These are phyloP conservation scores for Pilasporangium apinafurcum DNA, from an alignment of 352 stramenopile species.

Conservation along the genomic window DNA sequence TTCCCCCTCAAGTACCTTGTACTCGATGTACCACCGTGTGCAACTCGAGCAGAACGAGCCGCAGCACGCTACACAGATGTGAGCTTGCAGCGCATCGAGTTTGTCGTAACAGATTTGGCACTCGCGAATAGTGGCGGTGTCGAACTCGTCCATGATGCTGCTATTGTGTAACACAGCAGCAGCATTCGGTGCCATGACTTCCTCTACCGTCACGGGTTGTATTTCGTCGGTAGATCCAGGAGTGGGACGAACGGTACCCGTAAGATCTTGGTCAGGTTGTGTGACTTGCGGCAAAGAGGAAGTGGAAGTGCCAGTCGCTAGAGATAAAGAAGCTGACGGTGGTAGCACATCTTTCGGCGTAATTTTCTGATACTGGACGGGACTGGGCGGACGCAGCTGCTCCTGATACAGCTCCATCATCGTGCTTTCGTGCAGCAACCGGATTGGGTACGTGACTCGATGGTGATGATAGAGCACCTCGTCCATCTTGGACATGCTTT, in stretches of 20 bases:
- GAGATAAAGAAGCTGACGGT: slow-evolving; percentile 4
- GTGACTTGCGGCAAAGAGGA: no score
- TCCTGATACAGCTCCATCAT: slow-evolving; percentile 38
- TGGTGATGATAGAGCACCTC: no score
- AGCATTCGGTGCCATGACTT: slow-evolving; percentile 2
- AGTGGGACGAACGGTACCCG: no score
- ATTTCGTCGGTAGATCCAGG: no score
- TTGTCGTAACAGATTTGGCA: slow-evolving; percentile 78
- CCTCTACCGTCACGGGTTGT: slow-evolving; percentile 9
- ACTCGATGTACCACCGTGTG: slow-evolving; percentile 67
- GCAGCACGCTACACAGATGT: slow-evolving; percentile 39
- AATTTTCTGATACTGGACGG: no score
- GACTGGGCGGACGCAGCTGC: slow-evolving; percentile 17
- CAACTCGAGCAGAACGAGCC: slow-evolving; percentile 50
- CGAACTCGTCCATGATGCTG: slow-evolving; percentile 11
- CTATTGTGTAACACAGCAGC: slow-evolving; percentile 5
- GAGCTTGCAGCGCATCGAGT: slow-evolving; percentile 31
- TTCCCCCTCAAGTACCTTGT: slow-evolving; percentile 71
- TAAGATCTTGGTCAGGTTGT: no score
- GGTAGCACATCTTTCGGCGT: no score
- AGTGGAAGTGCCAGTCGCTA: background rate
- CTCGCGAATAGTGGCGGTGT: slow-evolving; percentile 19
- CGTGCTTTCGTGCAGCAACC: slow-evolving; percentile 26
- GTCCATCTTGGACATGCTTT: background rate
- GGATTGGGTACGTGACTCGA: slow-evolving; percentile 10